Conservation (phyloP, 1,284 basidiomycete genomes). For the Naganishia cerealis region DNA sequence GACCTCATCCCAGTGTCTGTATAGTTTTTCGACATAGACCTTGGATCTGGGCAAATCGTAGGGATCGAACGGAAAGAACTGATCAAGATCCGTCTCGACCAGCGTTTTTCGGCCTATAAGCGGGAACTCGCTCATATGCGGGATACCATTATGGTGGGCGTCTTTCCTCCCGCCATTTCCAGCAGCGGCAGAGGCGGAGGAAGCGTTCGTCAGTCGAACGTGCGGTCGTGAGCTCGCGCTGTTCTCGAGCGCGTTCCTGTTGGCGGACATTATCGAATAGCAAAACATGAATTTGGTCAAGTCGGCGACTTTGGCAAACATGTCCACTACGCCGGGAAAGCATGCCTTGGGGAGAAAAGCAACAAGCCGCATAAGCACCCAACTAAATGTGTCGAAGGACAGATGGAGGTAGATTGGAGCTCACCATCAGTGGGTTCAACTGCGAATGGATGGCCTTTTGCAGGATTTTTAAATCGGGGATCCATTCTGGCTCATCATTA, state of each 20-base stretch:
- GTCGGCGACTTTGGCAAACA: slow-evolving; percentile 92
- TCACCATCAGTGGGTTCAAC: slow-evolving; percentile 85
- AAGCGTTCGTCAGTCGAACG: slow-evolving; percentile 15
- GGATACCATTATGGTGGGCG: slow-evolving; percentile 27
- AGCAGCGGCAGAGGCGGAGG: slow-evolving; percentile 17
- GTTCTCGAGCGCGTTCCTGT: slow-evolving; percentile 54
- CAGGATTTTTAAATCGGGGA: slow-evolving; percentile 74
- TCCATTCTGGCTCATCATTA: slow-evolving; percentile 68
- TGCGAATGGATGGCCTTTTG: slow-evolving; percentile 78
- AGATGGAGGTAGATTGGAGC: slow-evolving; percentile 32
- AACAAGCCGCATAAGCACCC: slow-evolving; percentile 2
- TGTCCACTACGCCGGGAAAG: slow-evolving; percentile 82
- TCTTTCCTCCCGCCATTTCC: not conserved
- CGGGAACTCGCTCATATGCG: slow-evolving; percentile 40
- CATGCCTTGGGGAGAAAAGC: slow-evolving; percentile 63
- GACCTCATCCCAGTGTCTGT: slow-evolving; percentile 60
- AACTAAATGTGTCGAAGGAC: not conserved
- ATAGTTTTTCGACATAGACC: slow-evolving; percentile 57
- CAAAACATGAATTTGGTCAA: slow-evolving; percentile 91
- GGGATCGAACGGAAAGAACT: slow-evolving; percentile 98
- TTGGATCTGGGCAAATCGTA: slow-evolving; percentile 73
- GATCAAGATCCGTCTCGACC: slow-evolving; percentile 74
- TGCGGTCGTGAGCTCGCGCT: slow-evolving; percentile 27
- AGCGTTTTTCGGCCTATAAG: slow-evolving; percentile 47
- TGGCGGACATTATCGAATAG: slow-evolving; percentile 87